Evolutionary conservation across 441 rosid species (phyloP), one percentile per base, ranked within the genome.

Genomic region (Oxalis stricta): DNA sequence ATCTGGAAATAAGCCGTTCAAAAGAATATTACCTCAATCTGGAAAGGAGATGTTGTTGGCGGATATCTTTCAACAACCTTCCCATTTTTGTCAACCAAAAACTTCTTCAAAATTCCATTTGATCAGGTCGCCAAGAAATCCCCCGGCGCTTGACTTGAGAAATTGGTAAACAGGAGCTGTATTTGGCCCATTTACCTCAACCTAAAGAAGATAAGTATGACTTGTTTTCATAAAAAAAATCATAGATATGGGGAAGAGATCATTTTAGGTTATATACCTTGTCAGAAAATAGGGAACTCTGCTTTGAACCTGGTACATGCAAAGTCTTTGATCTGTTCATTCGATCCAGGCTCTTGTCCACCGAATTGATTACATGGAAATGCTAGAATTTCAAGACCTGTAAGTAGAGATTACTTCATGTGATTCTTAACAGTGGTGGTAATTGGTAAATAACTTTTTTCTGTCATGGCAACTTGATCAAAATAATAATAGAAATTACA

Each of bases 101-200:
- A 80, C 71, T 80, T 80, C 69, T n/a, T 80, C 89, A 53, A 80
- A 80, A 59, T 80, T 80, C 89, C 89, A 77, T 55, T 80, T 80
- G 45, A 80, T 38, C 41, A 80, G 63, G 56, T 69, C 84, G 35
- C 82, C 79, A 1, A 76, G 38, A 61, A 76, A 72, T 48, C 89
- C 89, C 41, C 82, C 80, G 0, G 79, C 68, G 23, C 53, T 77
- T 5, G 89, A 72, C 66, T 80, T 80, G 64, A 80, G 47, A 54
- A 59, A 77, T 48, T 68, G 65, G 59, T 80, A 80, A 41, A 80
- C 68, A 1, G 89, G 89, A 2, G 80, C 89, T 9, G 84, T 80
- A 49, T 55, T 63, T 11, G 84, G 74, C 58, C 89, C 89, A 49
- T 77, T 80, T 23, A 80, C 89, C 11, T 80, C 89, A 30, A 80